phyloP scores from a whole-genome alignment of 2,329 filamentous ascomycete genomes.

The Pseudogymnoascus sp. region DNA sequence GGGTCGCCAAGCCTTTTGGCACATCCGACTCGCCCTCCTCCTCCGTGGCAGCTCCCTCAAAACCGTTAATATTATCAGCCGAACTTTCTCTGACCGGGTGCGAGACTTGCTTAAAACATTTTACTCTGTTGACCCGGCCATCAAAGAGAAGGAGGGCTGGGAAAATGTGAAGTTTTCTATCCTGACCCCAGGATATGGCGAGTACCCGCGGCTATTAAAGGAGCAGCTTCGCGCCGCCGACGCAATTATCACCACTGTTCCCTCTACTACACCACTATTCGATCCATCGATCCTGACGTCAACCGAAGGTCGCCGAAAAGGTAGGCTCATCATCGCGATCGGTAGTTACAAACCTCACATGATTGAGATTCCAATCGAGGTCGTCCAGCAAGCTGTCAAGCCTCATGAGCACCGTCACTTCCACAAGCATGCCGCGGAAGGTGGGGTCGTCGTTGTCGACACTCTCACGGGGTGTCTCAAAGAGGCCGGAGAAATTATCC shows the following conservation, averaged over 20 bases:
- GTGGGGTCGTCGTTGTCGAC: slow-evolving; percentile 61
- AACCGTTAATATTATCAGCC: slow-evolving; percentile 75
- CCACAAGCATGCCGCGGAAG: slow-evolving; percentile 57
- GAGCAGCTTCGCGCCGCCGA: slow-evolving; percentile 64
- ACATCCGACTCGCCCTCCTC: slow-evolving; percentile 73
- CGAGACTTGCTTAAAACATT: slow-evolving; percentile 43
- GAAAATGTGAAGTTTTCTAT: slow-evolving; percentile 56
- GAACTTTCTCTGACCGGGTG: slow-evolving; percentile 53
- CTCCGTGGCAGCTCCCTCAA: slow-evolving; percentile 62
- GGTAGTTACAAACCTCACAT: slow-evolving; percentile 64
- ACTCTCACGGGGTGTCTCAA: slow-evolving; percentile 70
- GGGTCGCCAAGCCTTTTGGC: slow-evolving; percentile 90
- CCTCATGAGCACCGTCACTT: slow-evolving; percentile 51
- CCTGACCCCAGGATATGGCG: slow-evolving; percentile 62
- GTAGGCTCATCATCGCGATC: slow-evolving; percentile 62
- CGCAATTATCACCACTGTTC: slow-evolving; percentile 83
- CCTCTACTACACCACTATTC: slow-evolving; percentile 65
- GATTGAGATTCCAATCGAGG: slow-evolving; percentile 71
- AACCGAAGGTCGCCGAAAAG: slow-evolving; percentile 59
- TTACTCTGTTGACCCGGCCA: slow-evolving; percentile 33
- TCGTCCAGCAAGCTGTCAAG: slow-evolving; percentile 55
- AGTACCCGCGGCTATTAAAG: slow-evolving; percentile 55
- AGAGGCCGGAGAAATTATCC: slow-evolving; percentile 80
- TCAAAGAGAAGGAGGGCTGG: slow-evolving; percentile 54
- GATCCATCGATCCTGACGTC: slow-evolving; percentile 63